These are phyloP conservation scores for Penicillium waksmanii DNA, from an alignment of 495 filamentous ascomycete species.

Conservation along the genomic window DNA sequence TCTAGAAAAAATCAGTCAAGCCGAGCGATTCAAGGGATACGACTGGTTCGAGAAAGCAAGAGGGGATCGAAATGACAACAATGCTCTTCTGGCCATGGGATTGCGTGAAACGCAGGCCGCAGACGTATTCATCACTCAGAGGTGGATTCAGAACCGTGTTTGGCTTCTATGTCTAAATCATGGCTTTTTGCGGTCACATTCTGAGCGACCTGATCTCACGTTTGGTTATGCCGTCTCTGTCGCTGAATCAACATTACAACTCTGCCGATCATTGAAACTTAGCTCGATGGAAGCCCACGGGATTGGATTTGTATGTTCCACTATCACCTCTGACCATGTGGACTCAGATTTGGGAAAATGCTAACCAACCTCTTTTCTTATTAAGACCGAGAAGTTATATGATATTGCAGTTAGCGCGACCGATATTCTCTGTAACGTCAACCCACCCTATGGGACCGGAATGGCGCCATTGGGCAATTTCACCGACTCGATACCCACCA, in stretches of 20 bases:
- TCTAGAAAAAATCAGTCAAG: constrained; percentile 33
- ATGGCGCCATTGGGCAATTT: constrained; percentile 19
- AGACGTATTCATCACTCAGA: constrained; percentile 73
- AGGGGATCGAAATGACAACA: constrained; percentile 32
- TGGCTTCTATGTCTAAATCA: constrained; percentile 71
- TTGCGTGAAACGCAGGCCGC: constrained; percentile 69
- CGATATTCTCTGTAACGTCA: constrained; percentile 39
- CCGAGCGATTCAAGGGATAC: constrained; percentile 54
- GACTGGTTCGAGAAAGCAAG: constrained; percentile 66
- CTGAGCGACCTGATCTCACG: constrained; percentile 60
- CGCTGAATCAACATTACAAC: constrained; percentile 64
- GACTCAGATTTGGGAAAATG: background rate
- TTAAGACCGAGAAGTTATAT: constrained; percentile 48
- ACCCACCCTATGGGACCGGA: constrained; percentile 28
- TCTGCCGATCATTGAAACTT: constrained; percentile 62
- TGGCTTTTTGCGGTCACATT: constrained; percentile 53
- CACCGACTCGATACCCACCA: constrained; percentile 22
- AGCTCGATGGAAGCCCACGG: constrained; percentile 74
- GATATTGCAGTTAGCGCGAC: constrained; percentile 46
- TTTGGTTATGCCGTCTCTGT: constrained; percentile 74
- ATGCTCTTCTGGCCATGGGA: constrained; percentile 46
- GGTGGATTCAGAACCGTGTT: constrained; percentile 82
- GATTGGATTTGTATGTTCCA: constrained; percentile 64
- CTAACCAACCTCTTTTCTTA: constrained; percentile 14
- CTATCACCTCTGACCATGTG: background rate